Percentiles rank a stretch among this genome's conserved stretches.
Evolutionary conservation across 148 eudicot genomes (phyloP).

Genomic region (Heliosperma pusillum): DNA sequence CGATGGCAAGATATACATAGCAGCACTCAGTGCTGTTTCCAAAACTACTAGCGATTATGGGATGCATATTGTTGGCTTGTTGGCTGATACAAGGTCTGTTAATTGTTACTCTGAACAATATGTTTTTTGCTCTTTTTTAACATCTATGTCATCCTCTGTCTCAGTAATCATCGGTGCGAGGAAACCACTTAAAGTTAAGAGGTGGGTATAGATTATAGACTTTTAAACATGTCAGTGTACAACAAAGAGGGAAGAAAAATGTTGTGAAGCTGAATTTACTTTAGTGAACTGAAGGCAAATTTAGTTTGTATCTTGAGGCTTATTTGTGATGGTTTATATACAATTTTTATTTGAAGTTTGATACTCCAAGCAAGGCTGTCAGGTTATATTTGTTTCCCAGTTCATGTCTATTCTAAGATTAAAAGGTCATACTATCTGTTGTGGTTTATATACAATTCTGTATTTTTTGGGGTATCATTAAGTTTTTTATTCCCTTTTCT

Average conservation of each 20-base stretch:
- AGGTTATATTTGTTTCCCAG: background rate
- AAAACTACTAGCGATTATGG: slow-evolving; percentile 49
- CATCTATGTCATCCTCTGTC: too few relatives aligned
- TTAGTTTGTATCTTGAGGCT: too few relatives aligned
- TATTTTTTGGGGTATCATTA: background rate
- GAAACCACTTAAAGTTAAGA: background rate
- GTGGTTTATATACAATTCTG: background rate
- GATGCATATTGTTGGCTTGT: slow-evolving; percentile 63
- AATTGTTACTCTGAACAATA: background rate
- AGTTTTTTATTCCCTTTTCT: background rate
- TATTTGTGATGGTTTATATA: too few relatives aligned
- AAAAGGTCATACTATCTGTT: background rate
- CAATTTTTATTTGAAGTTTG: background rate
- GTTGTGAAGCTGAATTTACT: background rate
- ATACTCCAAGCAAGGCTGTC: background rate
- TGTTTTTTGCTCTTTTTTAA: background rate
- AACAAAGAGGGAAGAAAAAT: too few relatives aligned
- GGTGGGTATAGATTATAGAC: background rate
- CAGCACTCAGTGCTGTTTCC: slow-evolving; percentile 55
- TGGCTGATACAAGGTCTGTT: slow-evolving; percentile 75
- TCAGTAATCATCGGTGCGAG: background rate
- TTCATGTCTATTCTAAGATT: background rate
- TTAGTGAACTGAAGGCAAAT: background rate
- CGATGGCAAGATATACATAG: slow-evolving; percentile 92
- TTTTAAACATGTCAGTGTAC: too few relatives aligned